Base-by-base conservation (phyloP, 805 yeast species). In the Starmerella potacharoeniae region DNA sequence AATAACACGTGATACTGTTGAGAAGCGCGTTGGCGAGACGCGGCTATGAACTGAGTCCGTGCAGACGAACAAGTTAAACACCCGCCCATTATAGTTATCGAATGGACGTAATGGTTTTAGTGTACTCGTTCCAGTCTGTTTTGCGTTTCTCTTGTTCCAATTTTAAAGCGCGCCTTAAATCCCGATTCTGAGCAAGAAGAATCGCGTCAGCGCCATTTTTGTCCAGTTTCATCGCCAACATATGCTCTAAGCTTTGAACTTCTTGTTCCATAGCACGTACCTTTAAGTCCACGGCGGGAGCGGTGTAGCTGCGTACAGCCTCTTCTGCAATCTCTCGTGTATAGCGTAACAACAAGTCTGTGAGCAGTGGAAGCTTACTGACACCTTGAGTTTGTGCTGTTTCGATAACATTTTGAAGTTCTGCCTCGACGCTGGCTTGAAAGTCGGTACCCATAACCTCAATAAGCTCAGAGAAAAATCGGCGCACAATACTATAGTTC, bases 301-400 rank as follows among this genome's bases (percentile, higher is more conserved):
- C 36, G 1, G 36, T 35, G 11, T 46, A 37, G 13, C 36, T 41
- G 10, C 11, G 14, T 4, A 45, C 39, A 16, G 57, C 57, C 42
- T 43, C 43, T 30, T 35, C 55, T 1, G 58, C 61, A 8, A 62
- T 17, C 45, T 58, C 51, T 13, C 58, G 60, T 3, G 62, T 57
- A 37, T 59, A 55, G 37, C 51, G 44, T 29, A 58, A 51, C 51
- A 61, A 33, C 8, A 60, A 53, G 10, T 57, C 63, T 6, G 51
- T 54, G 16, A 63, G 53, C 39, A 58, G 34, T 35, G 66, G 66
- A 14, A 61, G 55, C 45, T 63, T 63, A 44, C 59, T 51, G 34
- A 47, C 50, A 2, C 51, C 39, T 28, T 55, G 53, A 14, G 22
- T 30, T 43, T 50, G 47, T 9, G 59, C 49, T 28, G 49, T 51